Base-by-base conservation (phyloP, 2,329 filamentous ascomycete species). In the Fusarium duplospermum region DNA sequence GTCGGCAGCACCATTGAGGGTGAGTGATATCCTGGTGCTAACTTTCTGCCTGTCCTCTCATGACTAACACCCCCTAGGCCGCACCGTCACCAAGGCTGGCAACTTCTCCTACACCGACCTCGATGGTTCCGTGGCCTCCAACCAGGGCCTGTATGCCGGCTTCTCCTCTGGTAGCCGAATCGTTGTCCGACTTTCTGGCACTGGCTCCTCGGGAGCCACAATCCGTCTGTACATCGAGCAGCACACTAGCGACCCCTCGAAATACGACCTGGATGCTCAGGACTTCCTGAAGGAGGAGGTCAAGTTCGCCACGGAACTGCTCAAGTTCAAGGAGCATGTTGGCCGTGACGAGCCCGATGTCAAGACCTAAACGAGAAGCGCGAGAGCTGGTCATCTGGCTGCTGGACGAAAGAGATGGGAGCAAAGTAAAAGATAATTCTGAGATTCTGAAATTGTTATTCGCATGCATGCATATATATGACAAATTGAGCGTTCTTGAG, bases 31-130 rank as follows among this genome's bases (percentile, higher is more conserved):
- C 40, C 47, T 7, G 36, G 45, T 59, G 22, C 36, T 18, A 52
- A 24, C 10, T 14, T 14, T 24, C 27, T 16, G 36, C 56, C 22
- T 6, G n/a, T 33, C 14, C 31, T 13, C 16, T 18, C 4, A 40
- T 62, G 42, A 33, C 78, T 81, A 63, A 82, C 76, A n/a, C 24
- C 38, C 61, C 2, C 35, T 64, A 90, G 89, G 88, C 74, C 93
- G 93, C 82, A 97, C 94, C 80, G 94, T 98, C 50, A 87, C 91
- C 59, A 94, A 97, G 79, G 96, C 95, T 8, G 96, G 95, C 76
- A 95, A 99, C 89, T 99, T 99, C 85, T 94, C 94, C 35, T 99
- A 99, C 89, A 98, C 94, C 10, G 96, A 99, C 81, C 92, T 99
- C n/a, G 96, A 99, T 80, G 96, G 96, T 71, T 98, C 94, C 75